These are phyloP conservation scores for Phytophthora tubulina DNA, from an alignment of 352 stramenopile species.

Conservation along the genomic window DNA sequence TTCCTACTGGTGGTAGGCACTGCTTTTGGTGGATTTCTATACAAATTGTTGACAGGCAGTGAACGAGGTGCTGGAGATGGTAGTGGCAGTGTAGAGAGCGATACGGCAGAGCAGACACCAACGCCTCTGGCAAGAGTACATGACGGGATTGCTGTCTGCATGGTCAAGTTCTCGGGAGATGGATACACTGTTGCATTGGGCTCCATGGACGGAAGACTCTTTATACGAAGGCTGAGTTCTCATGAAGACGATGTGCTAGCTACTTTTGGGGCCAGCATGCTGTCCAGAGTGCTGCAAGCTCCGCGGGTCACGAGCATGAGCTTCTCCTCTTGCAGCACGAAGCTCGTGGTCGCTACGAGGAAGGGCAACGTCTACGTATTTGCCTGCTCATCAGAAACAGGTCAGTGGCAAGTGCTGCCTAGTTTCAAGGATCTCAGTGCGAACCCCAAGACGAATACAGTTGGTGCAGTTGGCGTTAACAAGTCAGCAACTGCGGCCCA, in stretches of 20 bases:
- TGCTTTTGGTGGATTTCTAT: slow-evolving; percentile 47
- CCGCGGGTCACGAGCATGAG: slow-evolving; percentile 66
- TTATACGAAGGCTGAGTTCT: slow-evolving; percentile 42
- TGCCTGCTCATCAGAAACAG: not conserved
- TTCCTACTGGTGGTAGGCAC: slow-evolving; percentile 45
- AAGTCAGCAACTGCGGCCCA: slow-evolving; percentile 43
- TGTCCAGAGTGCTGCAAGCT: slow-evolving; percentile 53
- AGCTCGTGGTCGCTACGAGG: slow-evolving; percentile 57
- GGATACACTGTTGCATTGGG: slow-evolving; percentile 46
- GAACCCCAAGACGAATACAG: slow-evolving; percentile 55
- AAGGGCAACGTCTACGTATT: slow-evolving; percentile 79
- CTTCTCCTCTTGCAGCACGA: slow-evolving; percentile 47
- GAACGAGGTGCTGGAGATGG: not conserved
- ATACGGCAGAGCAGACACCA: not conserved
- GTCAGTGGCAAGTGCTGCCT: slow-evolving; percentile 40
- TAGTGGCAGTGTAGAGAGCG: not conserved
- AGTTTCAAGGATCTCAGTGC: slow-evolving; percentile 39
- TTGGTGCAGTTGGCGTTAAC: slow-evolving; percentile 13
- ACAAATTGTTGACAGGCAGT: slow-evolving; percentile 28
- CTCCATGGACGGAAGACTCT: slow-evolving; percentile 63
- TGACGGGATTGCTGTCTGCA: slow-evolving; percentile 46
- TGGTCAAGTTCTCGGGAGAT: slow-evolving; percentile 53
- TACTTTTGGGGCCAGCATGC: slow-evolving; percentile 36
- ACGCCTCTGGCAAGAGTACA: slow-evolving; percentile 31
- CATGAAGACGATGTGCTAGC: slow-evolving; percentile 4